Conservation (phyloP, 2,329 filamentous ascomycete species). For the Nannizziopsis arthrosporioides region DNA sequence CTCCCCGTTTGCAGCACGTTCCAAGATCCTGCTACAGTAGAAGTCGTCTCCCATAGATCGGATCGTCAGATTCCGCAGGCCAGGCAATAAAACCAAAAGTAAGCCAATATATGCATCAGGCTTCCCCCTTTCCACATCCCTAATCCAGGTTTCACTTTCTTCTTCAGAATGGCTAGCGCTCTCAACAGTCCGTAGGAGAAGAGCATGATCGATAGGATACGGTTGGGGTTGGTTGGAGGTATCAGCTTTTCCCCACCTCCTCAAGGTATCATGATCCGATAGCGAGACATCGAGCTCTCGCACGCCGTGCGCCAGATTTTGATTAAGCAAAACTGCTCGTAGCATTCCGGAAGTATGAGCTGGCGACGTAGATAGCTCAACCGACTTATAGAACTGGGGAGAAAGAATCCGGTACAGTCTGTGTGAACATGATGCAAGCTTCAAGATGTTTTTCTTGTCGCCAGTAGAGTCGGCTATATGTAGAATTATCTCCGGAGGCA, state of each 20-base stretch:
- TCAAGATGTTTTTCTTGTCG: neutral
- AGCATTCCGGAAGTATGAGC: neutral
- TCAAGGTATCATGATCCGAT: neutral
- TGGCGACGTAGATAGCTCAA: neutral
- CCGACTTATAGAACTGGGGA: constrained; percentile 1
- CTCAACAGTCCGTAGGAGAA: neutral
- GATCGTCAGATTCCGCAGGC: neutral
- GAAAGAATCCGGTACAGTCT: constrained; percentile 5
- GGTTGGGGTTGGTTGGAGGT: neutral
- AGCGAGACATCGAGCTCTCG: neutral
- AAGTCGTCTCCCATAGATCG: neutral
- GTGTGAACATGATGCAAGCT: constrained; percentile 8
- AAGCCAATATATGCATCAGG: constrained; percentile 8
- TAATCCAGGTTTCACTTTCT: constrained; percentile 4
- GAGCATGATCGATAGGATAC: neutral
- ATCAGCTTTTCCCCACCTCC: neutral
- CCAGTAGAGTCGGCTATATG: neutral
- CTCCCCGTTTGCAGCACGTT: constrained; percentile 1
- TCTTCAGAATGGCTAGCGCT: neutral
- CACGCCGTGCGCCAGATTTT: constrained; percentile 1
- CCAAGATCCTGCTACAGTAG: neutral
- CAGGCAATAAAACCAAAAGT: neutral
- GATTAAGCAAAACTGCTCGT: constrained; percentile 3
- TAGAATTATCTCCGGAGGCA: constrained; percentile 9
- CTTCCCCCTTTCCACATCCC: neutral